A percentile compares a stretch with the other conserved stretches of the same genome.
Conservation (phyloP, 352 stramenopile genomes). For the Phytophthora foliorum region DNA sequence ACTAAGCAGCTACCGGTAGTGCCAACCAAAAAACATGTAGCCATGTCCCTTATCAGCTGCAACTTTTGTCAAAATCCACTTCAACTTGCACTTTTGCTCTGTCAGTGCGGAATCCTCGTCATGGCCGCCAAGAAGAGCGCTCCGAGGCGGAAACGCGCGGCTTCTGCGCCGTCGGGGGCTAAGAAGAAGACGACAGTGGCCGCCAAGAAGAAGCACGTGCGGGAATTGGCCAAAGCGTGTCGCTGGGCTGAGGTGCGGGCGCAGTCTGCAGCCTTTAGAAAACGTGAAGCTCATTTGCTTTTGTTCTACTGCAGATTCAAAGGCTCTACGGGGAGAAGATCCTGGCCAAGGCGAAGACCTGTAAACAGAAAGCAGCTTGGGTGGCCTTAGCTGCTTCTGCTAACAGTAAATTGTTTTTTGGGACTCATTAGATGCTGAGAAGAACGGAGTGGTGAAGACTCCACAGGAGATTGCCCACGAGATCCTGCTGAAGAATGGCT, state of each 20-base stretch:
- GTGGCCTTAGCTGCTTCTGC: neutral
- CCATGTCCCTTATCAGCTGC: constrained; percentile 17
- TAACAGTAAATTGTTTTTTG: neutral
- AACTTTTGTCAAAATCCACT: constrained; percentile 11
- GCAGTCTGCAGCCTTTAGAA: neutral
- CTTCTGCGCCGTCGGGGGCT: neutral
- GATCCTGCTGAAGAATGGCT: constrained; percentile 74
- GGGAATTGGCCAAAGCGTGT: constrained; percentile 61
- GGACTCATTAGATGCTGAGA: constrained; percentile 54
- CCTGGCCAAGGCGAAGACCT: constrained; percentile 68
- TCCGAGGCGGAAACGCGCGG: constrained; percentile 24
- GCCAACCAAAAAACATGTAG: constrained; percentile 27
- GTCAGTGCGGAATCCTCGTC: constrained; percentile 33
- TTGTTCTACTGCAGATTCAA: constrained; percentile 56
- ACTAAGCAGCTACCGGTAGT: constrained; percentile 8
- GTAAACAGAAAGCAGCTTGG: constrained; percentile 34
- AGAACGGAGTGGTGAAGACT: constrained; percentile 58
- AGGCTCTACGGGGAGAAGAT: constrained; percentile 78
- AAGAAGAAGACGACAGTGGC: constrained; percentile 50
- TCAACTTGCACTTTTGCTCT: constrained; percentile 12
- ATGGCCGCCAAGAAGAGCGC: constrained; percentile 32
- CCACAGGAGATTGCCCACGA: constrained; percentile 71
- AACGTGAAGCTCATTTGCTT: neutral
- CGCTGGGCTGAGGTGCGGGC: constrained; percentile 60
- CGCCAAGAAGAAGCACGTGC: constrained; percentile 83